Conservation (phyloP, 2,329 filamentous ascomycete genomes). For the Aspergillus intermedius region DNA sequence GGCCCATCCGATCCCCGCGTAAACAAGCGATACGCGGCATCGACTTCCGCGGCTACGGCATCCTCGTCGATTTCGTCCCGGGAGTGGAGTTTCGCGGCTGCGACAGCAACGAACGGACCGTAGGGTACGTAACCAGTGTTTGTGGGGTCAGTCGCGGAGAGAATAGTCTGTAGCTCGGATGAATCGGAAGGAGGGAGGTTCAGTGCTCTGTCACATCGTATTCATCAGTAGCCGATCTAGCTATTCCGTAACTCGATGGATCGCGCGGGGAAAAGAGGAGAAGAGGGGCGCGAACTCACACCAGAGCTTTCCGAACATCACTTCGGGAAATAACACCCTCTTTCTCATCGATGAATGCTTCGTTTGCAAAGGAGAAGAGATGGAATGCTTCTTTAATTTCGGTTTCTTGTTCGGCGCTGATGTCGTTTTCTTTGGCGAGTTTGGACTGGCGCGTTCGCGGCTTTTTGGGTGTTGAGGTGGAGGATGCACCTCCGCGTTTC, state of each 20-base stretch:
- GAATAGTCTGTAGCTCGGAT: slow-evolving; percentile 67
- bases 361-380: slow-evolving; percentile 57
- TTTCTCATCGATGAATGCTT: slow-evolving; percentile 65
- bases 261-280: not conserved
- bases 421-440: slow-evolving; percentile 85
- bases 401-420: slow-evolving; percentile 74
- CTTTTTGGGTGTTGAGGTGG: slow-evolving; percentile 30
- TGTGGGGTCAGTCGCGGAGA: slow-evolving; percentile 77
- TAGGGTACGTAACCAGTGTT: slow-evolving; percentile 71
- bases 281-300: slow-evolving; percentile 46
- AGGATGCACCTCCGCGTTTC: slow-evolving; percentile 26
- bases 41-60: slow-evolving; percentile 61
- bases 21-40: slow-evolving; percentile 77
- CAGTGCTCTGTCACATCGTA: slow-evolving; percentile 57
- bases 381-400: slow-evolving; percentile 88
- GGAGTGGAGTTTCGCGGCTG: slow-evolving; percentile 73
- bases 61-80: slow-evolving; percentile 46
- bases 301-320: slow-evolving; percentile 65
- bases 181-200: slow-evolving; percentile 61
- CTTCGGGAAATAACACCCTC: slow-evolving; percentile 60
- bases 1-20: slow-evolving; percentile 49
- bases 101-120: slow-evolving; percentile 76
- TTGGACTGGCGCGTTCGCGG: slow-evolving; percentile 62
- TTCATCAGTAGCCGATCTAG: not conserved
- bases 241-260: not conserved